Evolutionary conservation across 2,329 filamentous ascomycete genomes (phyloP).

Genomic region (Cryoendolithus antarcticus): DNA sequence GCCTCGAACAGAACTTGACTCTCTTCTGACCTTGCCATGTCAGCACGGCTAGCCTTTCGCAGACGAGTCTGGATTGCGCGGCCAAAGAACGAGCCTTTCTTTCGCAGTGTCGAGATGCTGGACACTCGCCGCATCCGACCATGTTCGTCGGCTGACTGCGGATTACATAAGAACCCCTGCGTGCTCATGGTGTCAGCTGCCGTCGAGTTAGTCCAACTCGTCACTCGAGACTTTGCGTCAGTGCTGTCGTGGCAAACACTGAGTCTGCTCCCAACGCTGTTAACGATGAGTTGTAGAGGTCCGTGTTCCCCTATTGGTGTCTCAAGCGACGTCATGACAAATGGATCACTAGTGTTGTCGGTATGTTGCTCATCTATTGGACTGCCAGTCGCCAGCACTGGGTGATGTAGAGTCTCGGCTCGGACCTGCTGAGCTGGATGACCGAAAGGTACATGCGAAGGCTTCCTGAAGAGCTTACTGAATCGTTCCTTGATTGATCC

Average conservation of each 20-base stretch:
- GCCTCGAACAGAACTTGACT: slow-evolving; percentile 52
- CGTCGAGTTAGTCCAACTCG: slow-evolving; percentile 59
- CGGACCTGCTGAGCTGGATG: slow-evolving; percentile 41
- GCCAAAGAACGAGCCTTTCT: slow-evolving; percentile 20
- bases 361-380: not conserved
- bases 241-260: slow-evolving; percentile 32
- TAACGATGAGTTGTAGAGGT: slow-evolving; percentile 11
- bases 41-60: slow-evolving; percentile 16
- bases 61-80: slow-evolving; percentile 16
- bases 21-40: slow-evolving; percentile 30
- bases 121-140: slow-evolving; percentile 7
- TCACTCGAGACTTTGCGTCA: slow-evolving; percentile 49
- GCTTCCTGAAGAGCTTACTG: slow-evolving; percentile 43
- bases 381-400: not conserved
- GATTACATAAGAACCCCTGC: slow-evolving; percentile 22
- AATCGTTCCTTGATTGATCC: slow-evolving; percentile 49
- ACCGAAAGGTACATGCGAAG: slow-evolving; percentile 23
- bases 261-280: slow-evolving; percentile 34
- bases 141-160: slow-evolving; percentile 6
- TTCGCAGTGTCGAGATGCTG: slow-evolving; percentile 14
- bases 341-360: slow-evolving; percentile 1
- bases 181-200: slow-evolving; percentile 42
- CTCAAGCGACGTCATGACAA: not conserved
- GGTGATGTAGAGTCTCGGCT: slow-evolving; percentile 21
- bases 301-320: not conserved